Conservation (phyloP, 108 stramenopile genomes). For the Fragilaria crotonensis region DNA sequence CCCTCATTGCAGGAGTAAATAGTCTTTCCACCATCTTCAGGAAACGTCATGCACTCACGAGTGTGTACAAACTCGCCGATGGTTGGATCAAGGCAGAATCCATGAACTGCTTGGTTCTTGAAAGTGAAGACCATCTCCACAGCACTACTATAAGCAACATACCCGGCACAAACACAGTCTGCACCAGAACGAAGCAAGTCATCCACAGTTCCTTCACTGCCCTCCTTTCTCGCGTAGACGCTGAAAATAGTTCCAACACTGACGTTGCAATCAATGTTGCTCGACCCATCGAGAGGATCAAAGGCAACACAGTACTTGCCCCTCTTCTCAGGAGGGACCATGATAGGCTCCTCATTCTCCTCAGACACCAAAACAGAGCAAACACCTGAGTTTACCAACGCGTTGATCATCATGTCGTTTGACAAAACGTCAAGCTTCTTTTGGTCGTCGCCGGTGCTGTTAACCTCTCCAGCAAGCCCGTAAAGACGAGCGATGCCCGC, state of each 20-base stretch:
- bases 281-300: slow-evolving; percentile 97
- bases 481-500: slow-evolving; percentile 88
- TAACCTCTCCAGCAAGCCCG: slow-evolving; percentile 95
- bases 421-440: slow-evolving; percentile 99
- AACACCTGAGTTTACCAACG: slow-evolving; percentile 84
- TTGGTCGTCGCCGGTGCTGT: slow-evolving; percentile 97
- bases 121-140: slow-evolving; percentile 94
- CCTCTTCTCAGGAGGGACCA: slow-evolving; percentile 73
- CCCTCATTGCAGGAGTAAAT: slow-evolving; percentile 99
- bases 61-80: slow-evolving; percentile 99
- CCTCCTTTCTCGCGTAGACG: slow-evolving; percentile 85
- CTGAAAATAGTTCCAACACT: slow-evolving; percentile 97
- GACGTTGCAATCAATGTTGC: slow-evolving; percentile 99
- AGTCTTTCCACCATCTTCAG: slow-evolving; percentile 82
- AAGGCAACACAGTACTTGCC: slow-evolving; percentile 98
- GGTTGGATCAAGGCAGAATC: slow-evolving; percentile 97
- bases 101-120: slow-evolving; percentile 79
- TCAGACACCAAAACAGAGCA: slow-evolving; percentile 96
- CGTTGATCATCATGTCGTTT: slow-evolving; percentile 98
- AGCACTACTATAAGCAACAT: slow-evolving; percentile 88
- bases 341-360: slow-evolving; percentile 97
- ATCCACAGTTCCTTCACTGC: slow-evolving; percentile 62
- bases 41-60: slow-evolving; percentile 82
- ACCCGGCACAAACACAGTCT: slow-evolving; percentile 91
- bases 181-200: slow-evolving; percentile 92